Evolutionary conservation across 2,329 filamentous ascomycete genomes (phyloP).

Genomic region (Xylariaceae sp.): DNA sequence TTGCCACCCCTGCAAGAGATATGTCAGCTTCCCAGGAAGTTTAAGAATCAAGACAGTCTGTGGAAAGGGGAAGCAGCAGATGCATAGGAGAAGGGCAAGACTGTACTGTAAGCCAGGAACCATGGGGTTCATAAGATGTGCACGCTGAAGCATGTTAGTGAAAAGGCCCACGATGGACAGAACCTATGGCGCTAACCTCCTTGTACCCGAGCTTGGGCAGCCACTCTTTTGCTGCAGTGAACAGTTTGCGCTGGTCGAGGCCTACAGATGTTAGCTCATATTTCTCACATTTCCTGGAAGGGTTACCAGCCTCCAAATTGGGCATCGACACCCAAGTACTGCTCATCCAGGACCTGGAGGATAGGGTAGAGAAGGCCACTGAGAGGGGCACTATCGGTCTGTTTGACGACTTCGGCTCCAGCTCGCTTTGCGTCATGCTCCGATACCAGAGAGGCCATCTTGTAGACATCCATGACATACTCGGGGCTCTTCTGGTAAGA

Average conservation of each 20-base stretch:
- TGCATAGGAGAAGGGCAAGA: too few species aligned
- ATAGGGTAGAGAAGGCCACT: slow-evolving; percentile 74
- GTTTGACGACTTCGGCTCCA: slow-evolving; percentile 90
- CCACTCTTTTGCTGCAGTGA: slow-evolving; percentile 76
- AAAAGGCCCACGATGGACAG: not conserved
- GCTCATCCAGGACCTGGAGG: slow-evolving; percentile 85
- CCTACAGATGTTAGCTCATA: slow-evolving; percentile 16
- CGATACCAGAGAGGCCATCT: slow-evolving; percentile 65
- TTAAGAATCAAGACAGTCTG: too few species aligned
- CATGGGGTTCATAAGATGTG: slow-evolving; percentile 77
- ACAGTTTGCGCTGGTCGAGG: slow-evolving; percentile 83
- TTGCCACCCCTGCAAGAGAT: too few species aligned
- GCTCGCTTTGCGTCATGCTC: slow-evolving; percentile 65
- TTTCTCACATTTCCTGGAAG: not conserved
- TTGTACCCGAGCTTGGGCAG: slow-evolving; percentile 81
- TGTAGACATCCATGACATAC: slow-evolving; percentile 87
- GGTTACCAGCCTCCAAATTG: slow-evolving; percentile 69
- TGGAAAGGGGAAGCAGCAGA: too few species aligned
- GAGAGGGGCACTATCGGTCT: slow-evolving; percentile 68
- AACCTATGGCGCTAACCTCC: slow-evolving; percentile 20
- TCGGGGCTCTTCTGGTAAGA: slow-evolving; percentile 66
- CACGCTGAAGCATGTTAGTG: slow-evolving; percentile 34
- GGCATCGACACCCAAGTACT: slow-evolving; percentile 78
- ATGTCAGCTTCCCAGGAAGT: too few species aligned
- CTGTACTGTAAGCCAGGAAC: slow-evolving; percentile 77